Percentiles rank a stretch among this genome's conserved stretches.
phyloP scores from a whole-genome alignment of 140 eudicot species.

The Ambrosia hybrid region DNA sequence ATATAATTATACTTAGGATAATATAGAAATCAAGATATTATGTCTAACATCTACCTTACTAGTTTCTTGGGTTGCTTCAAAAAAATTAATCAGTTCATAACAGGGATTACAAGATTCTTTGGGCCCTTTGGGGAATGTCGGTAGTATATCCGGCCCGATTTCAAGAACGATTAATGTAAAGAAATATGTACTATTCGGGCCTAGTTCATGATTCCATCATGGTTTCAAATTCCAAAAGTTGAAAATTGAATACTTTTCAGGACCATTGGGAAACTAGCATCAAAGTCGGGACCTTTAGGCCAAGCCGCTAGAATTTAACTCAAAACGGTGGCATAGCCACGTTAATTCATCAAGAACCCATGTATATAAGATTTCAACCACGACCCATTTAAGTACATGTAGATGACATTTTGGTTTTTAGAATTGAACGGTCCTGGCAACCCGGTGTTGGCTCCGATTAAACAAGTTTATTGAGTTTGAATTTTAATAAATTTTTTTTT shows the following conservation, averaged over 20 bases:
- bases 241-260: too few relatives aligned
- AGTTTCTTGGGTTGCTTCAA: slow-evolving; percentile 48
- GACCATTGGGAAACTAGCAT: slow-evolving; percentile 45
- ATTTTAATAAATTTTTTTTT: too few relatives aligned
- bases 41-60: slow-evolving; percentile 38
- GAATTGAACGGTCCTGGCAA: too few relatives aligned
- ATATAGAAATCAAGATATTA: too few relatives aligned
- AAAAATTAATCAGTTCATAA: slow-evolving; percentile 52
- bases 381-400: slow-evolving; percentile 20
- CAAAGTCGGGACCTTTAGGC: slow-evolving; percentile 53
- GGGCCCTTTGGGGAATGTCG: too few relatives aligned
- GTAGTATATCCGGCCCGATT: slow-evolving; percentile 46
- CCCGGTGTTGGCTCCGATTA: too few relatives aligned
- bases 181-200: slow-evolving; percentile 48
- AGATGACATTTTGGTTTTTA: too few relatives aligned
- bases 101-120: slow-evolving; percentile 36
- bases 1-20: too few relatives aligned
- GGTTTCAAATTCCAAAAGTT: too few relatives aligned
- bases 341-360: slow-evolving; percentile 35
- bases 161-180: slow-evolving; percentile 24
- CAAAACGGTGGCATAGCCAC: slow-evolving; percentile 47
- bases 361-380: slow-evolving; percentile 29
- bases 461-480: too few relatives aligned
- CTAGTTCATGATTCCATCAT: too few relatives aligned
- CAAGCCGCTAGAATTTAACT: too few relatives aligned